Conservation (phyloP, 495 filamentous ascomycete species). For the Xylaria curta region DNA sequence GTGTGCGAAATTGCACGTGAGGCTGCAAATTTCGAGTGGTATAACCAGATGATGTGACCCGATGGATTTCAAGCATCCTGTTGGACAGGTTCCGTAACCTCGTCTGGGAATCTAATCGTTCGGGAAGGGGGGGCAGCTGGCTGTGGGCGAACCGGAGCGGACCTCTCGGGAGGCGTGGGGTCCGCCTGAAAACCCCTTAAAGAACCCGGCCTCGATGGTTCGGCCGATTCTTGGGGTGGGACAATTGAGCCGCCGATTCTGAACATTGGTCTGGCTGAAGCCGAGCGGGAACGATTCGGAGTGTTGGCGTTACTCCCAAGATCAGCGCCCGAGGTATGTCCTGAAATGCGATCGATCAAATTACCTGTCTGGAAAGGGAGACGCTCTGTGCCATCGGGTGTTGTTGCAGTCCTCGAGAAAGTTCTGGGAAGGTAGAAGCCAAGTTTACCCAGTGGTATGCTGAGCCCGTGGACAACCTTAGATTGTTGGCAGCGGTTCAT, state of each 20-base stretch:
- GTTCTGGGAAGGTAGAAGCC: constrained; percentile 81
- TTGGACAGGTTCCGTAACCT: constrained; percentile 17
- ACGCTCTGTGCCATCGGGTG: constrained; percentile 48
- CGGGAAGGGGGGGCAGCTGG: constrained; percentile 32
- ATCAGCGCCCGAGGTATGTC: no score
- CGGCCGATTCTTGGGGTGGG: constrained; percentile 1
- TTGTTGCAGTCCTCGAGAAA: constrained; percentile 61
- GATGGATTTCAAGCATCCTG: no score
- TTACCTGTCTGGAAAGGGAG: constrained; percentile 25
- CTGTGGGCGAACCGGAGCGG: constrained; percentile 10
- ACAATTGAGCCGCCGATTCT: constrained; percentile 59
- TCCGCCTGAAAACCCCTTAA: no score
- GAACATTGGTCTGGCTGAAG: constrained; percentile 46
- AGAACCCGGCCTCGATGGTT: no score
- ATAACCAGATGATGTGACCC: no score
- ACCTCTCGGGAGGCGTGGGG: constrained; percentile 11
- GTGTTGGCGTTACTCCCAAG: no score
- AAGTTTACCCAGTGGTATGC: constrained; percentile 82
- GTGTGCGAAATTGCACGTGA: no score
- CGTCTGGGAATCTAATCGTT: constrained; percentile 55
- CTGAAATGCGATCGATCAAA: no score
- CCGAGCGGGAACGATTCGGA: no score
- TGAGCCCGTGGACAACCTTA: constrained; percentile 85
- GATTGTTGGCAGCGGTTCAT: not conserved
- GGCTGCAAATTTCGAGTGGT: no score